Conservation (phyloP, 352 stramenopile species). For the Phytophthora uliginosa region DNA sequence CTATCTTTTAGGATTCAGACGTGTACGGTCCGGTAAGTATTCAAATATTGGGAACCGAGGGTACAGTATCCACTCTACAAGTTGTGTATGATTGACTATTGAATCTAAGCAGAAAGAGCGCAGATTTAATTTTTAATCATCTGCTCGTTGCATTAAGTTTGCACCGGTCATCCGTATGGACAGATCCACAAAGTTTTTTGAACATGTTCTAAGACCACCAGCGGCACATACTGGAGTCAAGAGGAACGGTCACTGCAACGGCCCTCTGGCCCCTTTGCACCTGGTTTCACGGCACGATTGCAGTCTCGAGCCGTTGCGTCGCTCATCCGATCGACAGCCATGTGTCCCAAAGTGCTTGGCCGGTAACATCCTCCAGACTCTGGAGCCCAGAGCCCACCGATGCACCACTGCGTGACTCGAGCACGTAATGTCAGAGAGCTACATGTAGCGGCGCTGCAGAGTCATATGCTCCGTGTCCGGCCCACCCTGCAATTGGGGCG, state of each 20-base stretch:
- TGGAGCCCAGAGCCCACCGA: constrained; percentile 1
- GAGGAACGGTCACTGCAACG: constrained; percentile 25
- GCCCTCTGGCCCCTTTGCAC: constrained; percentile 17
- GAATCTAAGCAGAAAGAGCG: neutral
- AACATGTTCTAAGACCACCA: neutral
- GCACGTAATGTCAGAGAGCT: neutral
- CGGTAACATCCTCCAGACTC: neutral
- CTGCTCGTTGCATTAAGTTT: neutral
- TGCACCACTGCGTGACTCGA: neutral
- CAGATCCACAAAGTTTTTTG: neutral
- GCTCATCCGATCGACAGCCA: constrained; percentile 30
- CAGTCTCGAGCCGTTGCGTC: constrained; percentile 17
- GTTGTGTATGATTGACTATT: neutral
- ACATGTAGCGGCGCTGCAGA: neutral
- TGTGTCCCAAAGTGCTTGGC: constrained; percentile 20
- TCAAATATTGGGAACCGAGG: no score
- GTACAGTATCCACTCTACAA: neutral
- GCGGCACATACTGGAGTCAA: constrained; percentile 23
- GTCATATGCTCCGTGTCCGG: constrained; percentile 22
- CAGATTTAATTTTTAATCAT: neutral
- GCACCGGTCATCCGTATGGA: neutral
- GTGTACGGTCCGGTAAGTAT: constrained; percentile 14
- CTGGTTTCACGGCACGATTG: constrained; percentile 31
- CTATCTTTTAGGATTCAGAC: constrained; percentile 24
- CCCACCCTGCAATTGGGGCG: constrained; percentile 16